These are phyloP conservation scores for Tranzscheliella williamsii DNA, from an alignment of 1,284 basidiomycete species.

Conservation along the genomic window DNA sequence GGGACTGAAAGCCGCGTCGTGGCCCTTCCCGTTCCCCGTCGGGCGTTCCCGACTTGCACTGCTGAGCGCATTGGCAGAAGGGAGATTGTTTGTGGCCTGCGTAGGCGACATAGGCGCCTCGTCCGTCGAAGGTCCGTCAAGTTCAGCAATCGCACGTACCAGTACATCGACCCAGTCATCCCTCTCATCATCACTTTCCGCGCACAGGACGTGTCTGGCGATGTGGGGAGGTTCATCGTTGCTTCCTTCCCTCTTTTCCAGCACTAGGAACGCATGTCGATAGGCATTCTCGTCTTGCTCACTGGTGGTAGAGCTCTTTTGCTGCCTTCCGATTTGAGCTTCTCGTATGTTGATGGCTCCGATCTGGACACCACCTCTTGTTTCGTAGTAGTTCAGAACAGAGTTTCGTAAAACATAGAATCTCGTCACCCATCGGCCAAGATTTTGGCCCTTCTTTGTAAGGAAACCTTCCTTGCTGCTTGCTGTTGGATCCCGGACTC, in stretches of 20 bases:
- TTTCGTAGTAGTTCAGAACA: slow-evolving; percentile 88
- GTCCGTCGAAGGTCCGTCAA: slow-evolving; percentile 20
- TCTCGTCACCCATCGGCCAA: slow-evolving; percentile 76
- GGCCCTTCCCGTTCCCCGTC: slow-evolving; percentile 3
- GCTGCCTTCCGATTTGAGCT: slow-evolving; percentile 80
- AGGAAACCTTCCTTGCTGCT: slow-evolving; percentile 94
- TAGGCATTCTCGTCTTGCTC: slow-evolving; percentile 82
- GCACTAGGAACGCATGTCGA: slow-evolving; percentile 93
- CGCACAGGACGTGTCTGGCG: slow-evolving; percentile 88
- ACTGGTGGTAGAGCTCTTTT: slow-evolving; percentile 62
- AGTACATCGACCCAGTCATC: slow-evolving; percentile 94
- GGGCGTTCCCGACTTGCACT: slow-evolving; percentile 9
- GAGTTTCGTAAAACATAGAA: slow-evolving; percentile 85
- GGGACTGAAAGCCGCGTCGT: slow-evolving; percentile 18
- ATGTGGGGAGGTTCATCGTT: slow-evolving; percentile 64
- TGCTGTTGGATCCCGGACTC: slow-evolving; percentile 33
- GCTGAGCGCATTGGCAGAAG: slow-evolving; percentile 10
- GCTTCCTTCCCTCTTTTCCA: slow-evolving; percentile 72
- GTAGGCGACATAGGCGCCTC: slow-evolving; percentile 22
- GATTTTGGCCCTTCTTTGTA: slow-evolving; percentile 94
- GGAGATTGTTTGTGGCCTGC: slow-evolving; percentile 29
- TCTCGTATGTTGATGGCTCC: slow-evolving; percentile 83
- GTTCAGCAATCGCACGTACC: slow-evolving; percentile 60
- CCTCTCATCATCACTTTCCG: slow-evolving; percentile 87
- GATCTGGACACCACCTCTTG: slow-evolving; percentile 77